Conservation (phyloP, 352 stramenopile species). For the Pythium rishiriense region DNA sequence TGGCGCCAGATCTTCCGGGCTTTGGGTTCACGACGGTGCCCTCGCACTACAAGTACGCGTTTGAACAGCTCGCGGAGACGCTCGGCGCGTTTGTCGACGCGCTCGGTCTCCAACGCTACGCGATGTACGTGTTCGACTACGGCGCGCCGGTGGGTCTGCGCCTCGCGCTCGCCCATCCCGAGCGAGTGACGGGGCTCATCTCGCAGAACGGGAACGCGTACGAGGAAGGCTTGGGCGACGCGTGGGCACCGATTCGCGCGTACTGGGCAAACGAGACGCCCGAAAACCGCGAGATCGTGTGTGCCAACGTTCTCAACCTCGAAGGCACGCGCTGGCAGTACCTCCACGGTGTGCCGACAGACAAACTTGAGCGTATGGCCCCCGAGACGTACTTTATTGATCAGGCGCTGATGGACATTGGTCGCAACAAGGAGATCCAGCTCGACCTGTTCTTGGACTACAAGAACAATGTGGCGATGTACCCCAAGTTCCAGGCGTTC, state of each 20-base stretch:
- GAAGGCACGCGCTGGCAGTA: conserved; percentile 13
- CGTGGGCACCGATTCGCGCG: conserved; percentile 11
- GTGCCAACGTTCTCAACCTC: conserved; percentile 4
- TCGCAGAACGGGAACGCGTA: conserved; percentile 17
- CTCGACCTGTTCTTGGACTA: conserved; percentile 20
- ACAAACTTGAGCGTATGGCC: conserved; percentile 10
- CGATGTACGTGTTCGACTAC: conserved; percentile 15
- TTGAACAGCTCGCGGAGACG: conserved; percentile 11
- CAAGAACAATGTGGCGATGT: conserved; percentile 10
- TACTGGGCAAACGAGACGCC: conserved; percentile 7
- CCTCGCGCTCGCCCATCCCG: not conserved
- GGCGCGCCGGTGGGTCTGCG: conserved; percentile 12
- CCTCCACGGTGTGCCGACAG: conserved; percentile 7
- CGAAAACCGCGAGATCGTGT: conserved; percentile 10
- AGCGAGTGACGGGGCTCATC: conserved; percentile 4
- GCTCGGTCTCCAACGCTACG: conserved; percentile 2
- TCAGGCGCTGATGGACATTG: conserved; percentile 12
- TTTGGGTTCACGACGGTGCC: conserved; percentile 4
- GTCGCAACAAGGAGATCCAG: conserved; percentile 19
- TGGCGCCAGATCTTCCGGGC: conserved; percentile 15
- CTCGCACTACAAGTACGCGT: conserved; percentile 8
- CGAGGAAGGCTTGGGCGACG: conserved; percentile 11
- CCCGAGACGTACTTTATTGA: conserved; percentile 13
- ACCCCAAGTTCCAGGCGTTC: conserved; percentile 19
- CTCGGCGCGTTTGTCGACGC: conserved; percentile 7